Evolutionary conservation across 164 flowering plant species (phyloP).

Genomic region (Protea cynaroides): DNA sequence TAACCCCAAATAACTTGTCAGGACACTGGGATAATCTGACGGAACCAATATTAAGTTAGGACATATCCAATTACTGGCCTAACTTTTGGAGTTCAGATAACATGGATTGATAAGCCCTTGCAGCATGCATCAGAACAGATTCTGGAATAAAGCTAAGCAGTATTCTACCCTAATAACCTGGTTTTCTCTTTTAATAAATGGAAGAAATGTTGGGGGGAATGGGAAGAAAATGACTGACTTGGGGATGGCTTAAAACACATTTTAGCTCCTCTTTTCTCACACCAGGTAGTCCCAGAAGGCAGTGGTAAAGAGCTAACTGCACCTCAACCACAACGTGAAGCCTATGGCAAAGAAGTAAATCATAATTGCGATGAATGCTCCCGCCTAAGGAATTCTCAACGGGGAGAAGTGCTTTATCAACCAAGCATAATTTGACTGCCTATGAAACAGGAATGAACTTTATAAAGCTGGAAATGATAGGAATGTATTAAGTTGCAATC

Average conservation of each 20-base stretch:
- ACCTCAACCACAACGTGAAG: conserved; percentile 77
- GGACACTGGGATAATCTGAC: not conserved
- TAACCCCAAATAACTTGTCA: not conserved
- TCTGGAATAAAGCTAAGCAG: not conserved
- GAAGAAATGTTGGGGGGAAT: not conserved
- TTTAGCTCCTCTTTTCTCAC: conserved; percentile 46
- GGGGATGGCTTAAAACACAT: conserved; percentile 62
- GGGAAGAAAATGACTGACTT: conserved; percentile 24
- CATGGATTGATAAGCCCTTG: not conserved
- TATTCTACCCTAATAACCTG: not conserved
- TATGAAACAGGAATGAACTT: conserved; percentile 19
- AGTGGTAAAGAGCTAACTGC: conserved; percentile 50
- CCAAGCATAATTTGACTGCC: conserved; percentile 74
- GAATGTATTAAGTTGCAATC: not conserved
- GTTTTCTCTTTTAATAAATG: not conserved
- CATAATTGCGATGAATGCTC: conserved; percentile 66
- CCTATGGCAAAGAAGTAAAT: conserved; percentile 64
- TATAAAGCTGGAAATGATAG: not conserved
- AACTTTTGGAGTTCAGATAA: not conserved
- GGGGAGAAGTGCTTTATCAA: conserved; percentile 66
- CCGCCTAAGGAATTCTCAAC: conserved; percentile 67
- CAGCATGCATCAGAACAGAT: not conserved
- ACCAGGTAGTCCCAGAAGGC: conserved; percentile 65
- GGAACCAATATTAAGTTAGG: not conserved
- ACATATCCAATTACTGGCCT: not conserved